A percentile compares a stretch with the other conserved stretches of the same genome.
Evolutionary conservation across 192 early-diverging fungal genomes (phyloP).

Genomic region (Geosiphon pyriformis): DNA sequence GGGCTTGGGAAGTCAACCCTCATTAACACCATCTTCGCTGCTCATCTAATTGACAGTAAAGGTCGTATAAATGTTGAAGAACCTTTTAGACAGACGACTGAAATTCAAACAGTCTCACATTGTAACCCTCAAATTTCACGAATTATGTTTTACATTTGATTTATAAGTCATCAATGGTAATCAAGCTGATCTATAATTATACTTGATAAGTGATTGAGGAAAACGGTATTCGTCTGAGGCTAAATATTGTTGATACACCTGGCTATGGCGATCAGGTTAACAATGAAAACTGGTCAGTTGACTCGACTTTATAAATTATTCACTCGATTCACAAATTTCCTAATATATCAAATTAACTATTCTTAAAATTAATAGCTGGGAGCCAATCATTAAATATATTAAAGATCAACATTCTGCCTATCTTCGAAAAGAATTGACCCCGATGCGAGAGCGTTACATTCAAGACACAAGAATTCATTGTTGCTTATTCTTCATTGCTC

Average conservation of each 20-base stretch:
- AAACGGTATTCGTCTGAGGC: constrained; percentile 85
- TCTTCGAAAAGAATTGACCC: constrained; percentile 88
- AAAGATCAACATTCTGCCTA: constrained; percentile 97
- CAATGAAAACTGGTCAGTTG: constrained; percentile 87
- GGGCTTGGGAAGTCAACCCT: constrained; percentile 98
- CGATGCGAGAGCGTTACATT: constrained; percentile 83
- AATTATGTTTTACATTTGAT: too few species aligned
- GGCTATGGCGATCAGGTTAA: constrained; percentile 99
- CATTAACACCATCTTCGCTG: constrained; percentile 96
- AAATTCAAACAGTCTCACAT: constrained; percentile 88
- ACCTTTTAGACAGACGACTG: constrained; percentile 85
- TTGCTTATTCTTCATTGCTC: constrained; percentile 94
- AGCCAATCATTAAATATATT: constrained; percentile 97
- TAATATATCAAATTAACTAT: constrained; percentile 7
- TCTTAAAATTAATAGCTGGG: constrained; percentile 61
- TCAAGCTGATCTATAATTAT: too few species aligned
- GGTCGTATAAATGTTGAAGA: constrained; percentile 77
- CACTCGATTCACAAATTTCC: background rate
- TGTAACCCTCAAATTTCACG: constrained; percentile 46
- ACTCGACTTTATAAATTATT: background rate
- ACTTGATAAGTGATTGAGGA: constrained; percentile 78
- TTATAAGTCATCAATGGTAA: too few species aligned
- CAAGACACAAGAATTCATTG: constrained; percentile 93
- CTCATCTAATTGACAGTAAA: constrained; percentile 92
- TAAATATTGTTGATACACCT: constrained; percentile 97